Base-by-base conservation (phyloP, 768 basidiomycete species). In the Dacryopinax spathularia region DNA sequence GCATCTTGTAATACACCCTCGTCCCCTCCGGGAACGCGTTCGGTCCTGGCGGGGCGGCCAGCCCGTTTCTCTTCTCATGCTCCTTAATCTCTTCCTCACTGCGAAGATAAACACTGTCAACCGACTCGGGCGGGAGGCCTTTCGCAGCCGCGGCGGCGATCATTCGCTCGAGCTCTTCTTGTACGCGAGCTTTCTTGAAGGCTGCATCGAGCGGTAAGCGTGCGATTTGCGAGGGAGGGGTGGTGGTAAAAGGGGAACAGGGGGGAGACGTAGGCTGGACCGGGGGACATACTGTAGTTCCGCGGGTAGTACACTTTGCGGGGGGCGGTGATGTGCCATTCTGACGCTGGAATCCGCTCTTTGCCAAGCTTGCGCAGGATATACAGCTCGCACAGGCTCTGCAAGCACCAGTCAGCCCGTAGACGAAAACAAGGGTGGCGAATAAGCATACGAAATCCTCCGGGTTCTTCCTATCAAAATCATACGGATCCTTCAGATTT, bases 321-420 rank as follows among this genome's bases (percentile, higher is more conserved):
- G 15, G 48, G 37, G 1, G 68, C 62, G 18, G 69, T 66, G 61
- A 60, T 35, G 16, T 60, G 62, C 64, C 41, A 67, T 34, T 67
- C 66, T 22, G 25, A 27, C 22, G 10, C 3, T 1, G 65, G 65
- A 13, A 70, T 60, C 0, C 68, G 67, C 4, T 63, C 34, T n/a
- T 68, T 44, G 2, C 65, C 68, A 18, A 70, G 65, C 4, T 61
- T 65, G 5, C 66, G 62, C 13, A 70, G 65, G 60, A 70, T 70
- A 34, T 66, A 65, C 36, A 68, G 68, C 37, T 70, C 69, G 41
- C 62, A 64, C 7, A 68, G 65, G 9, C 48, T 56, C 10, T 37
- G 36, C 36, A 37, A 10, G 36, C 12, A 37, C 36, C 48, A 13
- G 31, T 29, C 48, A 25, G 22, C 43, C 10, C 13, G 9, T 29